phyloP scores from a whole-genome alignment of 306 rosid species.

The Fragaria iinumae region DNA sequence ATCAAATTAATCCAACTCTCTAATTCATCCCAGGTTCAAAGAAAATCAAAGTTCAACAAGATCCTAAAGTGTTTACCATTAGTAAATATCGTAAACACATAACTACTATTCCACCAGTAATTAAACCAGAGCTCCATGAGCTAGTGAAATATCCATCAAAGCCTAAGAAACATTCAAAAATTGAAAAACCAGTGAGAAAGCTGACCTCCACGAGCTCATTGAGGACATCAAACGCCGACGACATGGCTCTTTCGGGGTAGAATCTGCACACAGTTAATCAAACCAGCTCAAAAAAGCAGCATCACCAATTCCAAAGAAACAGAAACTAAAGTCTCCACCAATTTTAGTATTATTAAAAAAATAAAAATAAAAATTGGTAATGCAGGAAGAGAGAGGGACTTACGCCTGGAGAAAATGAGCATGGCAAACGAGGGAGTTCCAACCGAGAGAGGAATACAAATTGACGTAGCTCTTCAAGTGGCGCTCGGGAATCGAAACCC shows the following conservation, averaged over 20 bases:
- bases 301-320: not conserved
- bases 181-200: slow-evolving; percentile 15
- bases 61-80: not conserved
- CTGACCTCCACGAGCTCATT: slow-evolving; percentile 90
- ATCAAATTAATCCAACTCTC: not conserved
- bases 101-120: no score
- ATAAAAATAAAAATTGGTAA: not conserved
- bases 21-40: not conserved
- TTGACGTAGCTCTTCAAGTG: slow-evolving; percentile 54
- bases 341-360: not conserved
- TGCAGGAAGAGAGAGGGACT: slow-evolving; percentile 14
- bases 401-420: slow-evolving; percentile 81
- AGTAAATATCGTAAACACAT: not conserved
- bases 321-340: not conserved
- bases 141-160: slow-evolving; percentile 18
- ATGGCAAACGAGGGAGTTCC: slow-evolving; percentile 85
- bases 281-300: not conserved
- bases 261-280: slow-evolving; percentile 51
- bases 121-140: slow-evolving; percentile 13
- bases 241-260: slow-evolving; percentile 63
- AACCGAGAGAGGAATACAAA: slow-evolving; percentile 70
- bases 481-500: slow-evolving; percentile 73
- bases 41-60: not conserved
- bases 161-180: slow-evolving; percentile 18
- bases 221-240: slow-evolving; percentile 71